These are phyloP conservation scores for Chlorella sp. DNA, from an alignment of 139 green algal species.

Conservation along the genomic window DNA sequence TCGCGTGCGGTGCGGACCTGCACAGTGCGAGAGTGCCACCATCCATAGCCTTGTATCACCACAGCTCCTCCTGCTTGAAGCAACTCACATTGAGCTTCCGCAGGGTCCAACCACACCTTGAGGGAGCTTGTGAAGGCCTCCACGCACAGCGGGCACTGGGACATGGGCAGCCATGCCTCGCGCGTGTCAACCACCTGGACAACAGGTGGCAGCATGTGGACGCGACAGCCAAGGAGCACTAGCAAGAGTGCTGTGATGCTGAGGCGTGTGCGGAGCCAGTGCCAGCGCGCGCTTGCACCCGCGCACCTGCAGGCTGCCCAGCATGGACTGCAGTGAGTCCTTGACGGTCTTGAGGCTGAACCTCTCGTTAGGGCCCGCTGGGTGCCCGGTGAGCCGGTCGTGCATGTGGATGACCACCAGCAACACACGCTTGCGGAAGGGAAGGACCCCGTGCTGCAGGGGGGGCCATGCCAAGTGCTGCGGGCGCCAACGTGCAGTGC, in stretches of 20 bases:
- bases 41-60: too few species aligned
- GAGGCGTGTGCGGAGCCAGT: too few species aligned
- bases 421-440: background rate
- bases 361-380: background rate
- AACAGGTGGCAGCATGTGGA: too few species aligned
- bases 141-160: background rate
- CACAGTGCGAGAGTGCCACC: too few species aligned
- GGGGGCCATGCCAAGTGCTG: background rate
- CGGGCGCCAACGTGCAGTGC: too few species aligned
- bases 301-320: background rate
- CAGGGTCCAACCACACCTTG: too few species aligned
- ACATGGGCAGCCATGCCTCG: background rate
- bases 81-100: too few species aligned
- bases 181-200: background rate
- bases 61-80: too few species aligned
- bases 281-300: too few species aligned
- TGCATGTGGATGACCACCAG: background rate
- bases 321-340: background rate
- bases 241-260: too few species aligned
- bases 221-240: too few species aligned
- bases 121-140: background rate
- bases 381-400: background rate
- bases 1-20: conserved; percentile 5
- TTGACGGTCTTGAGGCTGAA: background rate
- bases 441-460: background rate